These are phyloP conservation scores for Penicillium sp. DNA, from an alignment of 2,329 filamentous ascomycete genomes.

Conservation along the genomic window DNA sequence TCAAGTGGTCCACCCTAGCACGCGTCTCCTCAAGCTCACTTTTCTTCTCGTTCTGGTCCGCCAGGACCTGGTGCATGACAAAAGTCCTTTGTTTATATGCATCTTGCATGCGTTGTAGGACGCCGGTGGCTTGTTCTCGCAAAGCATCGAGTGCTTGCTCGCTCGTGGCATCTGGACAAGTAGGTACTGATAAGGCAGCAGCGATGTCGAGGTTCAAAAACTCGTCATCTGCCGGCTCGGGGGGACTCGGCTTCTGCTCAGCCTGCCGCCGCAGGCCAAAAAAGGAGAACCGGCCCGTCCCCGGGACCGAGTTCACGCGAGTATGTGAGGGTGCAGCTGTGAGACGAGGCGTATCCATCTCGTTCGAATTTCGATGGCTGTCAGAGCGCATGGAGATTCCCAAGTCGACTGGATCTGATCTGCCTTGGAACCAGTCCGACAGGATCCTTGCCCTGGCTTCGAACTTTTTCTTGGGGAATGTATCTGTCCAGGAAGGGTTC, in stretches of 20 bases:
- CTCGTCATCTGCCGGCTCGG: constrained; percentile 50
- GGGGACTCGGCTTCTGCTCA: constrained; percentile 26
- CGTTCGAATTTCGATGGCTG: constrained; percentile 6
- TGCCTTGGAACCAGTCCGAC: constrained; percentile 54
- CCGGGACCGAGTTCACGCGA: constrained; percentile 19
- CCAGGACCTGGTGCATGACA: constrained; percentile 51
- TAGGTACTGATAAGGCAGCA: constrained; percentile 51
- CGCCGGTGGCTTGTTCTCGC: constrained; percentile 55
- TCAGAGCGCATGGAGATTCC: constrained; percentile 34
- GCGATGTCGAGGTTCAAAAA: constrained; percentile 56
- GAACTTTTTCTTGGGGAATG: constrained; percentile 30
- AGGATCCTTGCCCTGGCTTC: constrained; percentile 38
- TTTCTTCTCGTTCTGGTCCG: constrained; percentile 57
- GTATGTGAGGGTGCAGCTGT: constrained; percentile 12
- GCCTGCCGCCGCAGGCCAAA: constrained; percentile 40
- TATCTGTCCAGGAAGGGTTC: constrained; percentile 23
- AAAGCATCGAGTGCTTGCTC: constrained; percentile 58
- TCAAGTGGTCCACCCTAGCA: constrained; percentile 57
- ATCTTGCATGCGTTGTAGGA: constrained; percentile 55
- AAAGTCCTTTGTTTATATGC: constrained; percentile 55
- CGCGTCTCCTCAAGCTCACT: constrained; percentile 62
- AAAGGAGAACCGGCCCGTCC: constrained; percentile 42
- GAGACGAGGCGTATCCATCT: constrained; percentile 14
- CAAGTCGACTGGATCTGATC: constrained; percentile 50
- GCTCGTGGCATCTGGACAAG: constrained; percentile 48